Percentiles rank a stretch among this genome's conserved stretches.
Evolutionary conservation across 2,329 filamentous ascomycete genomes (phyloP).

Genomic region (Beauveria pseudobassiana): DNA sequence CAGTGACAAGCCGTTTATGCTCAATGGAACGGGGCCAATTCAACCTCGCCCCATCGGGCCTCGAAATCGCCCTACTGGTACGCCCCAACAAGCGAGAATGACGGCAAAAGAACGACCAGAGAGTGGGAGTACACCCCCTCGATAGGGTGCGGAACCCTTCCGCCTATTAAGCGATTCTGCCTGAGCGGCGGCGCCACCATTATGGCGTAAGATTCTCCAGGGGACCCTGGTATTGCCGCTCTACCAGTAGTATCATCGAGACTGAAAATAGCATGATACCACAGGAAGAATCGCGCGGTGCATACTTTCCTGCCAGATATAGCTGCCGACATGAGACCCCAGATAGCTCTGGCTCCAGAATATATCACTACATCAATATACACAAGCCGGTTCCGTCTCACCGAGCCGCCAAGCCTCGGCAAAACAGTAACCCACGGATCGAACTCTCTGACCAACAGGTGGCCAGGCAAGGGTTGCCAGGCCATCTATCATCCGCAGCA

Average conservation of each 20-base stretch:
- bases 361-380: not conserved
- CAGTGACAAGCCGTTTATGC: not conserved
- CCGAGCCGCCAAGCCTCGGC: not conserved
- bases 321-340: not conserved
- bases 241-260: not conserved
- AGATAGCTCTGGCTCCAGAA: too few relatives aligned
- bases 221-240: not conserved
- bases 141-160: not conserved
- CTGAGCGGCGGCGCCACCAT: not conserved
- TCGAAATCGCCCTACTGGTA: not conserved
- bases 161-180: slow-evolving; percentile 4
- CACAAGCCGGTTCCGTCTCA: not conserved
- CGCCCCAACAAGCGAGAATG: not conserved
- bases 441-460: too few relatives aligned
- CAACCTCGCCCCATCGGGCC: not conserved
- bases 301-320: not conserved
- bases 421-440: not conserved
- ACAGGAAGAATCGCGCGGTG: not conserved
- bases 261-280: not conserved
- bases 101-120: not conserved
- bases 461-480: too few relatives aligned
- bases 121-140: not conserved
- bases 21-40: not conserved
- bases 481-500: too few relatives aligned
- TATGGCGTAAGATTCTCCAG: not conserved